Base-by-base conservation (phyloP, 2,329 filamentous ascomycete genomes). In the Xylariaceae sp. region DNA sequence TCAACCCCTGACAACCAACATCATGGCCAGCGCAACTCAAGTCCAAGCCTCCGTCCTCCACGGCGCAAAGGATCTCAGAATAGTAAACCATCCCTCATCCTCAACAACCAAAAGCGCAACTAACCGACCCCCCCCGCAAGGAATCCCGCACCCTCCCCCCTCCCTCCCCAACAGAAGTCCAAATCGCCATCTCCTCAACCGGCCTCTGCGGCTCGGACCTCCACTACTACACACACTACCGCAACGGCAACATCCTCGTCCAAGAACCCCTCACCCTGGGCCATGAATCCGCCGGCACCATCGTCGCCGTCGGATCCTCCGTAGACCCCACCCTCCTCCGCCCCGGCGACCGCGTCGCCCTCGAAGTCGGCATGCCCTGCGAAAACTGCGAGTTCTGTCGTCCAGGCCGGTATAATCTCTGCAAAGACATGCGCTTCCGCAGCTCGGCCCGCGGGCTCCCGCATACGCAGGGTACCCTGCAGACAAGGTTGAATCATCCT, bases 211-310 rank as follows among this genome's bases (percentile, higher is more conserved):
- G 86, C 65, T 87, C 84, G 41, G 85, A 88, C 71, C 77, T 87
- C 58, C 84, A 87, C 72, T 88, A 88, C 77, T 88, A 80, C 74
- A 80, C 77, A 69, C 84, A 87, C 73, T 86, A 80, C 74, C 81
- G 83, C 72, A 88, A 87, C 67, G 85, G 85, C 60, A 81, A 86
- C 75, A 83, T 88, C 68, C 72, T 82, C 50, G 83, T 86, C 50
- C 76, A 74, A 18, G 80, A 79, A 64, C 81, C 81, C 23, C 68
- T 83, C 49, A 80, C 77, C 1, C 74, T 82, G 35, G 88, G 88
- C 65, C 88, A 91, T 69, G 88, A 90, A 72, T 89, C 86, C 9
- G 83, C 86, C 10, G 88, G 88, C 49, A 77, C 88, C 30, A 78
- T 90, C 61, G 77, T 79, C 56, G 75, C 80, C 18, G 78, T 88